Conservation (phyloP, 2,329 filamentous ascomycete species). For the Fusarium liriodendri region DNA sequence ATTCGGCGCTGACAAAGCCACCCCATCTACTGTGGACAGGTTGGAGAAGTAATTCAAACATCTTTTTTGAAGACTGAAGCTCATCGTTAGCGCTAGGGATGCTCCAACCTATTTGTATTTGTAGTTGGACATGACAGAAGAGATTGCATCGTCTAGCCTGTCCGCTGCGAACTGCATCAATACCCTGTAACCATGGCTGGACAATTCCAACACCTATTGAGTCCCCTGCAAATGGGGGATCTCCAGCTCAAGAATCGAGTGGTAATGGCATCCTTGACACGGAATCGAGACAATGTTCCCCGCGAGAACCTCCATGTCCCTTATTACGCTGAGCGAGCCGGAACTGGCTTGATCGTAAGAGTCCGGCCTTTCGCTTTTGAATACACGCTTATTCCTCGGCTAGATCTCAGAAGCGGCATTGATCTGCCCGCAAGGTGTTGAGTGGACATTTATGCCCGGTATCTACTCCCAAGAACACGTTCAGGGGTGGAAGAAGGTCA, state of each 20-base stretch:
- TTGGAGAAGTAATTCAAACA: not conserved
- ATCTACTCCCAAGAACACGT: not conserved
- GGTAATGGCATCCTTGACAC: not conserved
- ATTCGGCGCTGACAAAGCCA: not conserved
- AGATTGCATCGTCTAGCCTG: not conserved
- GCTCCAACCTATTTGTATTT: not conserved
- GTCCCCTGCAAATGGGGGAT: not conserved
- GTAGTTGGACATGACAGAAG: not conserved
- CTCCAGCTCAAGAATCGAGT: not conserved
- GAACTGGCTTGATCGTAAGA: not conserved
- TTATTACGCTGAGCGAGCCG: not conserved
- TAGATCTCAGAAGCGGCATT: not conserved
- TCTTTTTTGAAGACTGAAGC: not conserved
- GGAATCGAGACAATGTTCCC: not conserved
- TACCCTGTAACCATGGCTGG: not conserved
- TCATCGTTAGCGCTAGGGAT: not conserved
- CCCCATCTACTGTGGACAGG: not conserved
- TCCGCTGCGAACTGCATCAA: not conserved
- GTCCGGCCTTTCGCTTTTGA: fast-evolving
- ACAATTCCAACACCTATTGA: not conserved
- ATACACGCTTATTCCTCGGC: not conserved
- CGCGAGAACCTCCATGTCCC: not conserved
- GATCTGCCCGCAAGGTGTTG: not conserved
- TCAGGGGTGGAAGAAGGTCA: not conserved
- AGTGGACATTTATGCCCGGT: not conserved